phyloP scores from a whole-genome alignment of 768 basidiomycete species.

The Termitomyces bulborhizus region DNA sequence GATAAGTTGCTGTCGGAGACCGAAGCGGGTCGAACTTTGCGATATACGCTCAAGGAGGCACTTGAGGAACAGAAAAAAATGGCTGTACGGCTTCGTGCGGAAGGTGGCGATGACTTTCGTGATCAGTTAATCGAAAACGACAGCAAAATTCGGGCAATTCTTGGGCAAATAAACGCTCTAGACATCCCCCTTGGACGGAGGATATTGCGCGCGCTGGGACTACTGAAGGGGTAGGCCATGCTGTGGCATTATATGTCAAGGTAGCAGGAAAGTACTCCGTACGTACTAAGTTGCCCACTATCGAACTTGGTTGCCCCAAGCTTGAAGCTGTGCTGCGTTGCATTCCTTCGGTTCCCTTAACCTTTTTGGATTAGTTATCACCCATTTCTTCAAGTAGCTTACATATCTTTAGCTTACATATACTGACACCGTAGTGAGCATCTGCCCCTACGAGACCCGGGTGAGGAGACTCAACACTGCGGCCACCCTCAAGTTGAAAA shows the following conservation, averaged over 20 bases:
- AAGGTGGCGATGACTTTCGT: constrained; percentile 7
- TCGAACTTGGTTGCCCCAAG: no score
- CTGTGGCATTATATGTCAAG: no score
- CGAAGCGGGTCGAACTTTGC: constrained; percentile 14
- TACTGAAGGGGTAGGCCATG: background rate
- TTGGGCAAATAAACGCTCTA: constrained; percentile 17
- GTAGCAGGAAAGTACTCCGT: no score
- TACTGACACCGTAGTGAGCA: background rate
- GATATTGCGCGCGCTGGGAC: background rate
- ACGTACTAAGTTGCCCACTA: no score
- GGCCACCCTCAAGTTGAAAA: no score
- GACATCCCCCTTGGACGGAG: constrained; percentile 18
- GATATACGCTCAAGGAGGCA: constrained; percentile 13
- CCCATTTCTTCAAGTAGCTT: background rate
- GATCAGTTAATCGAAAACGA: constrained; percentile 14
- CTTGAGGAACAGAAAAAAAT: constrained; percentile 7
- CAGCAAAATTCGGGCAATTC: constrained; percentile 15
- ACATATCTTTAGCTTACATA: background rate
- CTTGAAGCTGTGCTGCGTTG: background rate
- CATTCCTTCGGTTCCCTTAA: background rate
- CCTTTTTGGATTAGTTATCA: background rate
- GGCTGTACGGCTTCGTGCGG: constrained; percentile 5
- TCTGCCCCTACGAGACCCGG: background rate
- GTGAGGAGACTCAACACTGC: no score
- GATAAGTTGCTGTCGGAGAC: constrained; percentile 17